Conservation (phyloP, 2,329 filamentous ascomycete genomes). For the Endoconidiophora laricicola region DNA sequence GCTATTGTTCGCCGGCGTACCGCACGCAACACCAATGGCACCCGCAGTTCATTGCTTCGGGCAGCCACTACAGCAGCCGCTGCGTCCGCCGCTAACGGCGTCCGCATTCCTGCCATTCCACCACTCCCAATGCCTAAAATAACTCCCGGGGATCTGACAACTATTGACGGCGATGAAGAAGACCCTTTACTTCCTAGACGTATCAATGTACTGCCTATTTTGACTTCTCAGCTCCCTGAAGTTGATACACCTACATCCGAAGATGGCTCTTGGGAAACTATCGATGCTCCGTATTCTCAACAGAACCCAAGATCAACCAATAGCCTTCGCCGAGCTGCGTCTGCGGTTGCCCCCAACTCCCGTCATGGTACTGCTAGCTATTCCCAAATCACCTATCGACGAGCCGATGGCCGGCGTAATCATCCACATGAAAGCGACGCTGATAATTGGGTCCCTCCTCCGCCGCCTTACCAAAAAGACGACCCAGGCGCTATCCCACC, state of each 20-base stretch:
- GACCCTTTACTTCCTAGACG: slow-evolving; percentile 37
- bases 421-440: slow-evolving; percentile 75
- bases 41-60: slow-evolving; percentile 31
- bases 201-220: slow-evolving; percentile 16
- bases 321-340: slow-evolving; percentile 55
- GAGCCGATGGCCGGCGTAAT: slow-evolving; percentile 53
- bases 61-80: slow-evolving; percentile 28
- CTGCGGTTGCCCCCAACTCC: slow-evolving; percentile 59
- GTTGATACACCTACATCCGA: slow-evolving; percentile 12
- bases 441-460: slow-evolving; percentile 76
- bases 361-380: slow-evolving; percentile 40
- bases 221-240: background rate
- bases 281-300: slow-evolving; percentile 58
- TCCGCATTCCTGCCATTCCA: slow-evolving; percentile 15
- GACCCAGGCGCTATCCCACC: slow-evolving; percentile 39
- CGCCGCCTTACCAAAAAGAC: slow-evolving; percentile 60
- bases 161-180: slow-evolving; percentile 25
- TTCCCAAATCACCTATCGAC: slow-evolving; percentile 43
- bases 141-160: background rate
- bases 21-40: slow-evolving; percentile 39
- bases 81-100: slow-evolving; percentile 7
- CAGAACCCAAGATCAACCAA: slow-evolving; percentile 53
- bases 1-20: slow-evolving; percentile 63
- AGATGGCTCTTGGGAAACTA: slow-evolving; percentile 26
- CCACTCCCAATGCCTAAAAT: slow-evolving; percentile 17